Evolutionary conservation across 495 filamentous ascomycete genomes (phyloP), one percentile per base, ranked within the genome.

Genomic region (Corynascus novoguineensis): DNA sequence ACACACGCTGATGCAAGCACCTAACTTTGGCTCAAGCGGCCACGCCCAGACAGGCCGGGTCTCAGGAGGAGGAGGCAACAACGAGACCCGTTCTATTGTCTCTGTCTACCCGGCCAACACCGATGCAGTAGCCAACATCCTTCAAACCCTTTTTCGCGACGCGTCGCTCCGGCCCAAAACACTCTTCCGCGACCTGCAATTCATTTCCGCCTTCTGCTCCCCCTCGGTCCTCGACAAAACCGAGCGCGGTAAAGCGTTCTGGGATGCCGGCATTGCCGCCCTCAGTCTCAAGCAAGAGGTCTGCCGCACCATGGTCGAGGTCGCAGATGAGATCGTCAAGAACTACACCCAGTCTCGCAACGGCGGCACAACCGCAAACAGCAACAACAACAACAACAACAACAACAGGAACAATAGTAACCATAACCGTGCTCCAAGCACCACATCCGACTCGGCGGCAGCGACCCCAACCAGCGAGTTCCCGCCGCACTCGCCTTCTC

Each of bases 171-270:
- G 93, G 42, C 92, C 93, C 0, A 89, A 87, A 71, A 92, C 92
- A 0, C 78, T 98, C 1, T 97, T 96, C 77, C 88, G 93, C 27
- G 93, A 98, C 67, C 74, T 98, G 9, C 93, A 98, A 66, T 96
- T 89, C 67, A 95, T 98, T 61, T 90, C 92, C 4, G 85, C 93
- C 0, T 96, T 98, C 65, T 86, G 97, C 24, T 88, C 93, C 7
- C 75, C 84, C 9, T 79, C 84, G 7, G 83, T 88, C 8, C 79
- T 98, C 12, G 91, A 93, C 73, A 87, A 88, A 60, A 92, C 86
- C 0, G 87, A 92, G 49, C 82, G 85, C 35, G 92, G 90, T 32
- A 96, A 92, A 60, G 90, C 93, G 0, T 98, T 97, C 70, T 90
- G 95, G 83, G 90, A 98, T 67, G 89, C 92, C 35, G 89, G 87